Percentiles rank a stretch among this genome's conserved stretches.
Conservation (phyloP, 345 rosid genomes). For the Hypericum perforatum region DNA sequence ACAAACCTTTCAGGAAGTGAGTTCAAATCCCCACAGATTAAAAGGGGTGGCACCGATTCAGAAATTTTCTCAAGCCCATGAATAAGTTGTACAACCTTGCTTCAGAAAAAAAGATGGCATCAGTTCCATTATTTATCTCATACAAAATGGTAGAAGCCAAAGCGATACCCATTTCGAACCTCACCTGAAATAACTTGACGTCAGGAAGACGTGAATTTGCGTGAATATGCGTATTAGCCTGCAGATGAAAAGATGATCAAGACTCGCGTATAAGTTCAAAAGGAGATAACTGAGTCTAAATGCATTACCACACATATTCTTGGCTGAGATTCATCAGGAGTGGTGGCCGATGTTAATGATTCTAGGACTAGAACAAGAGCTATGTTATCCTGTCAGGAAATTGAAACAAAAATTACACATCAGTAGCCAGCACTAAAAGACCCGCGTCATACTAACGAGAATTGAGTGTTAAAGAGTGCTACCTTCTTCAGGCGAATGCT, state of each 20-base stretch:
- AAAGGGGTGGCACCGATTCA: conserved; percentile 22
- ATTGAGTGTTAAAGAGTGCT: neutral
- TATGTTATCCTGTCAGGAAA: conserved; percentile 1
- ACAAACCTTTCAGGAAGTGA: conserved; percentile 31
- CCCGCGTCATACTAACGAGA: neutral
- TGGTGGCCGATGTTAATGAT: neutral
- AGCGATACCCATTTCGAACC: neutral
- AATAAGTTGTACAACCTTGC: conserved; percentile 25
- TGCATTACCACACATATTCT: conserved; percentile 13
- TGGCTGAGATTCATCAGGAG: neutral
- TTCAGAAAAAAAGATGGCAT: neutral
- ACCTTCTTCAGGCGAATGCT: conserved; percentile 4
- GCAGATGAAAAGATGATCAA: neutral
- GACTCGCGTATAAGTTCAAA: neutral
- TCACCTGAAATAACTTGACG: conserved; percentile 19
- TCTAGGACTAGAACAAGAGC: conserved; percentile 6
- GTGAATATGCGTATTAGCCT: conserved; percentile 22
- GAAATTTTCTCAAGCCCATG: conserved; percentile 28
- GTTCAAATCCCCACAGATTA: conserved; percentile 37
- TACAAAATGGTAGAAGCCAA: neutral
- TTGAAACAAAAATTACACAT: neutral
- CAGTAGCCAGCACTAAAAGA: neutral
- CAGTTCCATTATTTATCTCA: neutral
- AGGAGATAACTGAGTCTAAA: neutral
- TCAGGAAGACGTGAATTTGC: conserved; percentile 3